Evolutionary conservation across 2,329 filamentous ascomycete genomes (phyloP), one percentile per base, ranked within the genome.

Genomic region (Xylaria sp.): DNA sequence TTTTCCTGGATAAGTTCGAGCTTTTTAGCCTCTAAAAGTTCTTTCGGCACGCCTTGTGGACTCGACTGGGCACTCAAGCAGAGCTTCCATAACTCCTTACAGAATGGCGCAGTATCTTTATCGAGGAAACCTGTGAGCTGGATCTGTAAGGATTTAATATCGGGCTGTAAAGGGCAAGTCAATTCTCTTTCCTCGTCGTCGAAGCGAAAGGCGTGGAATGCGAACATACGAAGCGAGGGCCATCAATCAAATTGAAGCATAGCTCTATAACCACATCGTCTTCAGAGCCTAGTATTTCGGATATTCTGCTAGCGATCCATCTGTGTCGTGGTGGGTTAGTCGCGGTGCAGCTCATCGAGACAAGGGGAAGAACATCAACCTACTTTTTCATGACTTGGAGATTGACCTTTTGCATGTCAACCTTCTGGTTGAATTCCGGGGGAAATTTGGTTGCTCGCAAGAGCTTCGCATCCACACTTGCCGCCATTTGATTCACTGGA

Each of bases 361-460:
- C 33, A 35, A 42, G 49, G 47, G 52, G 45, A 38, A 17, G 37
- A 43, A 38, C 55, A 52, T 51, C 55, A 64, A 79, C 89, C 74
- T 75, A 96, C 92, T 95, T 96, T 84, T 97, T 97, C 88, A 99
- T 96, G 59, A 99, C 92, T 77, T 96, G 92, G 53, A 97, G 83
- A 75, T 99, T 97, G 78, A 99, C 93, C 81, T 98, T 98, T 71
- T 89, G 87, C 87, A 96, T 97, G 81, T 99, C 94, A 68, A 99
- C 95, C 82, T 97, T 97, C 76, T 92, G 89, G 75, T 87, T 94
- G 80, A 98, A 99, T 74, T 97, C 93, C 7, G 89, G 85, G 47
- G 95, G 95, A 68, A 97, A 98, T 75, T 96, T 97, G 59, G 94
- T 98, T 77, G 89, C 89, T 83, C 90, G 92, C 60, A 97, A 82